Evolutionary conservation across 805 yeast species (phyloP), one percentile per base, ranked within the genome.

Genomic region (Candida takata): DNA sequence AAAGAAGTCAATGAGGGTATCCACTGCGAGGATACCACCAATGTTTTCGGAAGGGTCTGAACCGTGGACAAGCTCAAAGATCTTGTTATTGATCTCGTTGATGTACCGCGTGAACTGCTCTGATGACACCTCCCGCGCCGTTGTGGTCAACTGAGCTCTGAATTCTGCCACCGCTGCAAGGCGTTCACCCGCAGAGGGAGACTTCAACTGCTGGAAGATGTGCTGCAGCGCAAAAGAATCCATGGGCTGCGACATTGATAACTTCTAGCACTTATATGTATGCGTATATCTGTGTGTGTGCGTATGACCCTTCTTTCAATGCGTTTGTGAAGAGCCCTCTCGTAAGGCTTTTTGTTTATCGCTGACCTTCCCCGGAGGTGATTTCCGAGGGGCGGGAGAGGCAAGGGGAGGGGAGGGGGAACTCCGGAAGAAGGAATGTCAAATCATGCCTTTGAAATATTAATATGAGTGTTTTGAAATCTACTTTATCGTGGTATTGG

Each of bases 1-100:
- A 44, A 86, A 88, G 50, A 84, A 78, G 39, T 84, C 92, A 35
- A 90, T 84, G 41, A 90, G 69, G 3, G 92, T 78, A 57, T 85
- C 92, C 38, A 90, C 82, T 10, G 97, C 97, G 16, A 86, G 73
- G 23, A 90, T 80, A 29, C 96, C 97, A 14, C 97, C 97, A 25
- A 88, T 67, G 43, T 84, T 79, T 44, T 83, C 87, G 20, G 69
- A 58, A 6, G 78, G 61, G 45, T 83, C 90, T 8, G 77, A 69
- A 5, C 88, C 77, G 48, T 85, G 86, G 33, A 86, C 76, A 35
- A 87, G 67, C 52, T 84, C 95, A 55, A 86, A 87, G 14, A 92
- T 84, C 43, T 82, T 77, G 51, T 84, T 83, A 63, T 90, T 87
- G 43, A 90, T 80, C 40, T 81, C 88, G 54, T 83, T 85, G 57